Base-by-base conservation (phyloP, 495 filamentous ascomycete species). In the Aspergillus ellipticus region DNA sequence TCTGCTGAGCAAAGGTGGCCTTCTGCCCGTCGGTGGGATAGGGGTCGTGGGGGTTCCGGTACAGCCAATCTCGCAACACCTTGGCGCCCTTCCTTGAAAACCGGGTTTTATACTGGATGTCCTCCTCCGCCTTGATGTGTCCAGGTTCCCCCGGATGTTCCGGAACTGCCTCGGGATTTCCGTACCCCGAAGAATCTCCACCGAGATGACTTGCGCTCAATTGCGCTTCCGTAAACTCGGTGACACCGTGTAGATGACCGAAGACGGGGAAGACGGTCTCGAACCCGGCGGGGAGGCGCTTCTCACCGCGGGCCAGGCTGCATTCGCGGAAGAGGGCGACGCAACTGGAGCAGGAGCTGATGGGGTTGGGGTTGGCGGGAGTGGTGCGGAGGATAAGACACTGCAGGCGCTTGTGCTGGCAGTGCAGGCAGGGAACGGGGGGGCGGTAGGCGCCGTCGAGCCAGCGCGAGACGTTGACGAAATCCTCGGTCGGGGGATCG, bases 281-380 rank as follows among this genome's bases (percentile, higher is more conserved):
- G 52, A 79, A 80, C 6, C 70, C 64, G 11, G 70, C 73, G 2
- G 74, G 63, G 8, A 66, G 67, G 37, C 76, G 68, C 51, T 79
- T 79, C 50, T 72, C 68, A 53, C 73, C 72, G 45, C 64, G 68
- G 19, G 76, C 72, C 63, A 90, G 82, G 71, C 86, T 90, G 72
- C 89, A 93, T 46, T 79, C 77, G 31, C 85, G 77, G 51, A 85
- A 88, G 4, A 94, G 70, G n/a, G 87, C 86, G 26, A 86, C 84
- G 65, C 89, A 94, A 56, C 85, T 85, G 0, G 87, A 90, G 62
- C 89, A 94, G 13, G 82, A 79, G 21, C 78, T 79, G 56, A 82
- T 77, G 28, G 84, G 82, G 58, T 80, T 80, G 2, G 76, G 77
- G 42, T 80, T 79, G 10, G 67, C 73, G 0, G 66, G 21, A 15